Percentiles rank a stretch among this genome's conserved stretches.
These are phyloP conservation scores for Lactarius indigo DNA, from an alignment of 768 basidiomycete genomes.

Conservation along the genomic window DNA sequence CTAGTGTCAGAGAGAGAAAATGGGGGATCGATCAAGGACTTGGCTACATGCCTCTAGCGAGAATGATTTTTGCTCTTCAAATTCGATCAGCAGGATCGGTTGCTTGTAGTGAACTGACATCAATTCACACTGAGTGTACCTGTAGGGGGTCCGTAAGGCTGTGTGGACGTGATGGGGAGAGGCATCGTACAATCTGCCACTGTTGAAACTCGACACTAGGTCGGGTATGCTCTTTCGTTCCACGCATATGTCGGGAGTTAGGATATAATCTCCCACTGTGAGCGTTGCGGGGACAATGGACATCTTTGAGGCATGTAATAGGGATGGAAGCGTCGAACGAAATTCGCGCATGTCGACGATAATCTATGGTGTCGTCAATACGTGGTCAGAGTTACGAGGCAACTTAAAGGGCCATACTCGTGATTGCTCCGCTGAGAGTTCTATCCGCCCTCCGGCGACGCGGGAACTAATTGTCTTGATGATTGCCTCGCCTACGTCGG, in stretches of 20 bases:
- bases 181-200: slow-evolving; percentile 76
- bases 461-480: slow-evolving; percentile 82
- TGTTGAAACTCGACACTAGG: slow-evolving; percentile 89
- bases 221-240: slow-evolving; percentile 95
- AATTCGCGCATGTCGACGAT: slow-evolving; percentile 98
- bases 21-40: background rate
- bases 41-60: slow-evolving; percentile 65
- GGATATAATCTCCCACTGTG: slow-evolving; percentile 93
- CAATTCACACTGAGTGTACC: slow-evolving; percentile 94
- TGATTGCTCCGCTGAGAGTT: slow-evolving; percentile 60
- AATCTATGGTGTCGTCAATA: slow-evolving; percentile 47
- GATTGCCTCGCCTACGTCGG: slow-evolving; percentile 47
- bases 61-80: slow-evolving; percentile 96
- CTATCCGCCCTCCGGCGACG: slow-evolving; percentile 79
- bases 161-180: background rate
- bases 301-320: slow-evolving; percentile 79
- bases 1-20: background rate
- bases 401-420: slow-evolving; percentile 44
- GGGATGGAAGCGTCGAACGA: slow-evolving; percentile 83
- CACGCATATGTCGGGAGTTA: slow-evolving; percentile 93
- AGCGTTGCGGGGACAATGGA: slow-evolving; percentile 87
- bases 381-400: background rate
- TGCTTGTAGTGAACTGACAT: slow-evolving; percentile 97
- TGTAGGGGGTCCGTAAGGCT: slow-evolving; percentile 31
- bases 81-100: slow-evolving; percentile 91